Evolutionary conservation across 495 filamentous ascomycete species (phyloP), one percentile per base, ranked within the genome.

Genomic region (Coniosporium apollinis): DNA sequence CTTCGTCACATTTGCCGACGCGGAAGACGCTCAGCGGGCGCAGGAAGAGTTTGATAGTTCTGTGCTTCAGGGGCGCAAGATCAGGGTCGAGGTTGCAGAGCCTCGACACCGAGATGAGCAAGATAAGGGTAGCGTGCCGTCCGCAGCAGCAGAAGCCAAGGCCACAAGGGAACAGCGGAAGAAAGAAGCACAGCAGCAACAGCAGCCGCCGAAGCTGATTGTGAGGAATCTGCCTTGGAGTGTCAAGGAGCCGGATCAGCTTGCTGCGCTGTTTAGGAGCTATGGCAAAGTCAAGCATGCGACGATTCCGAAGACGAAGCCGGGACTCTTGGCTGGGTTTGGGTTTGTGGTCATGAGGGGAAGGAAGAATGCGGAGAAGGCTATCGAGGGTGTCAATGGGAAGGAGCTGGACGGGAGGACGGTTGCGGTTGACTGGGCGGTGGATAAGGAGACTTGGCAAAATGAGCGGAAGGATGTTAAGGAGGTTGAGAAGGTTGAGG

Each of bases 161-260:
- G 56, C 64, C 48, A 62, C 55, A 50, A 66, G 60, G 46, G 74
- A 31, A 6, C 29, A 15, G 17, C 6, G 7, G 16, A 31, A 54
- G 57, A 64, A 58, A 57, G 65, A 60, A 58, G 66, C 44, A 50
- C 58, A 65, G 20, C 67, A 66, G 50, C 67, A 79, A 3, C 58
- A 65, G 20, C 67, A 66, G 50, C 67, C 80, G 4, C 78, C 82
- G 7, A 87, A 81, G 56, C 59, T 99, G 46, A 99, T 99, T 56
- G 76, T 96, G 18, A 72, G 89, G 35, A 99, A 99, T 52, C 51
- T 99, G 45, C 86, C 89, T 1, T 99, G 89, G 89, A 94, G 76
- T 46, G 78, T 99, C 52, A 92, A 89, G 57, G 69, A 69, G 6
- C 62, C 82, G 0, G 76, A 93, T 31, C 74, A 94, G 48, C 57